phyloP scores from a whole-genome alignment of 129 eudicot genomes.

The Escallonia rubra region DNA sequence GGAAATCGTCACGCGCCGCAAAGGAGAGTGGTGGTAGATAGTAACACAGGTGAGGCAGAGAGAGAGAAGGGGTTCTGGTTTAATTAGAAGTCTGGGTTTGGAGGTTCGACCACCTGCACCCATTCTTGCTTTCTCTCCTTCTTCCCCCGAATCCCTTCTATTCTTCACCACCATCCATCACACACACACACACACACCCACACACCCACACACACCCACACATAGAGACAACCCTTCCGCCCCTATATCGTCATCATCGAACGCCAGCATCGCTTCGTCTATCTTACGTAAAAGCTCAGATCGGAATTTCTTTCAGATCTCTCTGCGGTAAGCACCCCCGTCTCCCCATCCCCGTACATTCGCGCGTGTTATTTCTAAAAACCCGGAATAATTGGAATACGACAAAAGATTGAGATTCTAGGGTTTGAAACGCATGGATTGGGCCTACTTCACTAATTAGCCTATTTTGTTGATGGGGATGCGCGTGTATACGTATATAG shows the following conservation, averaged over 20 bases:
- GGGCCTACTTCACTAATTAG: no score
- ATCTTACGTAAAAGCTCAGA: neutral
- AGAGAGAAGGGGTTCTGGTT: no score
- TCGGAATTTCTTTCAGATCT: slow-evolving; percentile 13
- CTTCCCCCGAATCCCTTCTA: slow-evolving; percentile 9
- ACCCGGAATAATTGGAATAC: neutral
- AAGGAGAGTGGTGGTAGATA: neutral
- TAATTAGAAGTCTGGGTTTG: slow-evolving; percentile 3
- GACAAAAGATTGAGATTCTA: neutral
- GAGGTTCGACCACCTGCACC: slow-evolving; percentile 6
- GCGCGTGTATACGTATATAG: neutral
- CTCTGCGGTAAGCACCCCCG: slow-evolving; percentile 1
- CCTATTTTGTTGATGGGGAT: no score
- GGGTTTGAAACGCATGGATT: slow-evolving; percentile 9
- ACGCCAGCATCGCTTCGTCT: no score
- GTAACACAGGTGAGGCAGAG: no score
- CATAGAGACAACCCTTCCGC: neutral
- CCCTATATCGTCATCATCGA: neutral
- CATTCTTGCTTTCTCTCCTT: neutral
- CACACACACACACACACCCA: neutral
- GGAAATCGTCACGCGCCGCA: neutral
- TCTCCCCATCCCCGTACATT: neutral
- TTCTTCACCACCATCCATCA: slow-evolving; percentile 4
- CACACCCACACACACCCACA: neutral
- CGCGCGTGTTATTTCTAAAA: neutral